Evolutionary conservation across 352 stramenopile genomes (phyloP), one percentile per base, ranked within the genome.

Genomic region (Pythium rhizo-oryzae): DNA sequence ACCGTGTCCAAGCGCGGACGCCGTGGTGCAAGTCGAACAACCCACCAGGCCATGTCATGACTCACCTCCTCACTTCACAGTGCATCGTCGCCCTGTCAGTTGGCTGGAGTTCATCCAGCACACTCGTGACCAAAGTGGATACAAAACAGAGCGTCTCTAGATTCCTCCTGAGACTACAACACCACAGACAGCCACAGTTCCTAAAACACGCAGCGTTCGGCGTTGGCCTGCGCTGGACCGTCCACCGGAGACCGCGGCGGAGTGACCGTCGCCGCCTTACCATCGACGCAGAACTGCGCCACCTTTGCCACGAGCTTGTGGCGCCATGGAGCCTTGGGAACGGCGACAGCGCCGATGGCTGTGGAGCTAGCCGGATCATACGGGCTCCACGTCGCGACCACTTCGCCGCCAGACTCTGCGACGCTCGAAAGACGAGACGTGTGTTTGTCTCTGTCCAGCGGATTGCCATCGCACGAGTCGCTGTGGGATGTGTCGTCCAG

Each of bases 301-400:
- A 59, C 53, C 41, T 47, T 59, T n/a, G 33, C 53, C 19, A 59
- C 7, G 28, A 59, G 30, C 35, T 33, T 59, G 30, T 33, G 46
- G 4, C 28, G 28, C 28, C 33, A 59, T 4, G 9, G 33, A 2
- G 18, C 13, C 33, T 49, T 59, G 25, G 25, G 11, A 2, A 2
- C 16, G 13, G 50, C 13, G n/a, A 18, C 18, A 5, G 4, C 24
- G 2, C 13, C 35, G 35, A 8, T 41, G 3, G 3, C 35, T 15
- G 13, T 11, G 35, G 12, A 41, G 1, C 12, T 15, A 2, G 35
- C 35, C 12, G 43, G 19, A 16, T 19, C 15, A 11, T 19, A 8
- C 5, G 8, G 13, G 51, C 16, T 28, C 13, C 43, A 28, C 8
- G 25, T 58, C 16, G 30, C 13, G 28, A 41, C 35, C 1, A 41